phyloP scores from a whole-genome alignment of 2,329 filamentous ascomycete species.

The Trichoderma citrinoviride region DNA sequence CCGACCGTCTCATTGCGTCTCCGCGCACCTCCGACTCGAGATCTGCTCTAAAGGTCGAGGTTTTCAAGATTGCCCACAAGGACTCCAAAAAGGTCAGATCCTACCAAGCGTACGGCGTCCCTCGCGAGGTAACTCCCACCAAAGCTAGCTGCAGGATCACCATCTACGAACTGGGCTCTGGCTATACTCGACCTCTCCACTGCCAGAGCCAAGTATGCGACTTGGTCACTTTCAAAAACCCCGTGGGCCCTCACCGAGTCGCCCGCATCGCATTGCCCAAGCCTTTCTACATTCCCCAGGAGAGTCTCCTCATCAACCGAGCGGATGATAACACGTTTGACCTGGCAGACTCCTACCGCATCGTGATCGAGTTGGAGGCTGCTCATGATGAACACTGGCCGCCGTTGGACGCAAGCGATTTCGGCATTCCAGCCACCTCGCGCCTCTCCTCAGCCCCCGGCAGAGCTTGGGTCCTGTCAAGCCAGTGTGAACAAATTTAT shows the following conservation, averaged over 20 bases:
- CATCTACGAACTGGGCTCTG: slow-evolving; percentile 36
- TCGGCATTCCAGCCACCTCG: slow-evolving; percentile 30
- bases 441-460: slow-evolving; percentile 26
- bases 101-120: slow-evolving; percentile 31
- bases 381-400: slow-evolving; percentile 52
- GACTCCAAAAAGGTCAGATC: slow-evolving; percentile 41
- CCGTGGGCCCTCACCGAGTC: slow-evolving; percentile 45
- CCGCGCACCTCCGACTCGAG: slow-evolving; percentile 34
- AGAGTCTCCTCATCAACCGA: slow-evolving; percentile 50
- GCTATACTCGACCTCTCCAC: slow-evolving; percentile 45
- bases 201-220: slow-evolving; percentile 55
- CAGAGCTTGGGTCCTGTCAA: slow-evolving; percentile 41
- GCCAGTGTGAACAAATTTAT: slow-evolving; percentile 43
- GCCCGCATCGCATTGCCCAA: slow-evolving; percentile 47
- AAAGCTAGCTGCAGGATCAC: slow-evolving; percentile 41
- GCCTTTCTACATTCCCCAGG: slow-evolving; percentile 52
- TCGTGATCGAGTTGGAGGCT: slow-evolving; percentile 53
- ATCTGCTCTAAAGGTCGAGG: slow-evolving; percentile 50
- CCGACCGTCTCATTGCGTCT: slow-evolving; percentile 36
- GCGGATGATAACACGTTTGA: slow-evolving; percentile 47
- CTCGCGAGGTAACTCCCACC: slow-evolving; percentile 33
- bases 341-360: slow-evolving; percentile 49
- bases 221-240: slow-evolving; percentile 49
- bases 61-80: slow-evolving; percentile 52
- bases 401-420: slow-evolving; percentile 43